Conservation (phyloP, 1,139 yeast species). For the Candida sp. region DNA sequence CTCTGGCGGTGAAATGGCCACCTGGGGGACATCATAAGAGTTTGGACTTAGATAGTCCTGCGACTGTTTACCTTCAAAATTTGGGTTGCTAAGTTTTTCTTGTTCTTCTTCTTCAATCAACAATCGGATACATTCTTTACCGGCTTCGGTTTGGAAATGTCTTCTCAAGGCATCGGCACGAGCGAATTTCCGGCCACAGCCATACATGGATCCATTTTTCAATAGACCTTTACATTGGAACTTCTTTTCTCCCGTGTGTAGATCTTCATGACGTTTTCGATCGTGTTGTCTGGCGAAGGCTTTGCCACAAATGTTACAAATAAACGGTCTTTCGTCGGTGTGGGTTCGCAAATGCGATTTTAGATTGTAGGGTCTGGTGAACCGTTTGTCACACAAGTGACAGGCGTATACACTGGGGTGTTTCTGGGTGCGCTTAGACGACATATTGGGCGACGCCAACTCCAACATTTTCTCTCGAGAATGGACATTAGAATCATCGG, state of each 20-base stretch:
- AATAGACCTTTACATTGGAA: constrained; percentile 79
- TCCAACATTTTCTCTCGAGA: constrained; percentile 61
- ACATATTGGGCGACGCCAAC: constrained; percentile 51
- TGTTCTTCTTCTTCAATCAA: constrained; percentile 61
- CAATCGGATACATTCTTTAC: constrained; percentile 76
- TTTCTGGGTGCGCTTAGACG: constrained; percentile 59
- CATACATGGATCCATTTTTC: constrained; percentile 69
- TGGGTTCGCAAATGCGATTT: constrained; percentile 92
- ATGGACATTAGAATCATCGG: constrained; percentile 16
- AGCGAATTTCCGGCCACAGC: constrained; percentile 92
- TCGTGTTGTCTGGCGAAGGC: constrained; percentile 98
- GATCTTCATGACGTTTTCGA: constrained; percentile 87
- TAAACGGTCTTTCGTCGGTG: constrained; percentile 90
- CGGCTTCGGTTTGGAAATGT: constrained; percentile 93
- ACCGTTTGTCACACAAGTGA: constrained; percentile 77
- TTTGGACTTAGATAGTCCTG: background rate
- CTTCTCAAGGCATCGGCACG: constrained; percentile 93
- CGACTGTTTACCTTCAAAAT: background rate
- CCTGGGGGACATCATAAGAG: constrained; percentile 3
- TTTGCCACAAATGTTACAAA: constrained; percentile 84
- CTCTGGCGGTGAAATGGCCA: constrained; percentile 8
- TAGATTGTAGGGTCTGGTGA: constrained; percentile 89
- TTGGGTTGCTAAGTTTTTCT: constrained; percentile 12
- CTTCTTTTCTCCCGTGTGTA: constrained; percentile 88
- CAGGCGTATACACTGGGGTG: constrained; percentile 83